Evolutionary conservation across 306 rosid genomes (phyloP), one percentile per base, ranked within the genome.

Genomic region (Carpinus viminea): DNA sequence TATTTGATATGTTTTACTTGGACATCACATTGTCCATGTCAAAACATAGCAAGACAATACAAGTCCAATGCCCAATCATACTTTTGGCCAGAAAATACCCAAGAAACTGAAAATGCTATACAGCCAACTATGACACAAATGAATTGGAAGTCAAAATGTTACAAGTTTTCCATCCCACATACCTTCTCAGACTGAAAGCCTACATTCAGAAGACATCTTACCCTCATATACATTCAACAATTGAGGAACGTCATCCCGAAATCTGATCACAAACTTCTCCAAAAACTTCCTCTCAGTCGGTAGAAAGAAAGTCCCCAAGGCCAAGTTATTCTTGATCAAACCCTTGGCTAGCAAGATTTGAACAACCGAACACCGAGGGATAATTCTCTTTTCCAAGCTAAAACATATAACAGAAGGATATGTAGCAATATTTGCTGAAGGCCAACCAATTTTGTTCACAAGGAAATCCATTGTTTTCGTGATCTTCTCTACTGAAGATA

Each of bases 281-380:
- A 74, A 24, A 68, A 83, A 74, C 4, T 0, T 0, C 31, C 74
- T 60, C 69, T 83, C 86, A 60, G 5, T 69, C 0, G 75, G 45
- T 0, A 0, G 0, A 2, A 83, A 3, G 28, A 56, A 36, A 51
- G 20, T 45, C 57, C 65, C 2, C 34, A 82, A 15, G 34, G 10
- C 3, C 18, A 82, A 55, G 24, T 31, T 54, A 12, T 80, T 68
- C 79, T 72, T 77, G 3, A 73, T 4, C 82, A 82, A 71, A 61
- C 78, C 84, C 70, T 43, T 78, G 15, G 57, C n/a, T 47, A 65
- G 61, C 45, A 41, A 41, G 6, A 41, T 41, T 41, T 41, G 45
- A 41, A 41, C 45, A 31, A 31, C 34, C 34, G 34, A 31, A 31
- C 34, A 31, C 34, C 34, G 34, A 31, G 34, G 34, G 34, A 31